These are phyloP conservation scores for Suillus weaverae DNA, from an alignment of 768 basidiomycete genomes.

Conservation along the genomic window DNA sequence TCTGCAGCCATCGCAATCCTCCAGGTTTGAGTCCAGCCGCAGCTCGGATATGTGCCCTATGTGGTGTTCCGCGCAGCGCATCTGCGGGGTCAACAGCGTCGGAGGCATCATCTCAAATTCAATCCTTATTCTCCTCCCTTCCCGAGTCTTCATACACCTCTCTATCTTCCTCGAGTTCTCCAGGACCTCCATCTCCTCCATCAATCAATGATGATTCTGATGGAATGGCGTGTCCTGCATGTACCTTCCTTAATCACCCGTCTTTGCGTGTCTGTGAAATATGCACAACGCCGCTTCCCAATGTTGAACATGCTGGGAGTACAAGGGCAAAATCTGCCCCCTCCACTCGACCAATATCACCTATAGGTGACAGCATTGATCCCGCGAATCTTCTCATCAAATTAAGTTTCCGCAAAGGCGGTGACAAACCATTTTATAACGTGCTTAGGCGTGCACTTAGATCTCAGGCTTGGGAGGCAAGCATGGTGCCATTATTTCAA, in stretches of 20 bases:
- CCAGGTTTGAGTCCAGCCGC: slow-evolving; percentile 71
- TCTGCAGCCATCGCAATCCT: slow-evolving; percentile 85
- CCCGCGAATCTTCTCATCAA: slow-evolving; percentile 57
- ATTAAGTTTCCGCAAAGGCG: slow-evolving; percentile 89
- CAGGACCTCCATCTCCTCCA: slow-evolving; percentile 22
- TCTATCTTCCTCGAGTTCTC: slow-evolving; percentile 21
- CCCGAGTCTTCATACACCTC: slow-evolving; percentile 36
- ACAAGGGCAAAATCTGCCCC: slow-evolving; percentile 58
- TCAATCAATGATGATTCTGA: slow-evolving; percentile 22
- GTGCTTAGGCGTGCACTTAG: slow-evolving; percentile 69
- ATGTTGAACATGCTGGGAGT: slow-evolving; percentile 15
- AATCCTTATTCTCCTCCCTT: slow-evolving; percentile 41
- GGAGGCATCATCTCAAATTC: slow-evolving; percentile 24
- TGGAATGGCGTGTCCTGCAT: slow-evolving; percentile 72
- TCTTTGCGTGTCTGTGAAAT: slow-evolving; percentile 80
- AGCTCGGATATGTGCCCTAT: slow-evolving; percentile 72
- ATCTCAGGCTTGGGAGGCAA: slow-evolving; percentile 75
- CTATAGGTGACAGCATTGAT: slow-evolving; percentile 28
- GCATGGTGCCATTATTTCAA: slow-evolving; percentile 13
- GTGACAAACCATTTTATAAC: slow-evolving; percentile 81
- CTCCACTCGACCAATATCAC: slow-evolving; percentile 61
- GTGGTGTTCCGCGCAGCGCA: slow-evolving; percentile 69
- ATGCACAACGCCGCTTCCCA: slow-evolving; percentile 70
- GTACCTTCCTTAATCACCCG: slow-evolving; percentile 90
- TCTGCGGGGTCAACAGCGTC: slow-evolving; percentile 26